A percentile compares a stretch with the other conserved stretches of the same genome.
These are phyloP conservation scores for Amaranthus hypochondriacus DNA, from an alignment of 148 eudicot genomes.

Conservation along the genomic window DNA sequence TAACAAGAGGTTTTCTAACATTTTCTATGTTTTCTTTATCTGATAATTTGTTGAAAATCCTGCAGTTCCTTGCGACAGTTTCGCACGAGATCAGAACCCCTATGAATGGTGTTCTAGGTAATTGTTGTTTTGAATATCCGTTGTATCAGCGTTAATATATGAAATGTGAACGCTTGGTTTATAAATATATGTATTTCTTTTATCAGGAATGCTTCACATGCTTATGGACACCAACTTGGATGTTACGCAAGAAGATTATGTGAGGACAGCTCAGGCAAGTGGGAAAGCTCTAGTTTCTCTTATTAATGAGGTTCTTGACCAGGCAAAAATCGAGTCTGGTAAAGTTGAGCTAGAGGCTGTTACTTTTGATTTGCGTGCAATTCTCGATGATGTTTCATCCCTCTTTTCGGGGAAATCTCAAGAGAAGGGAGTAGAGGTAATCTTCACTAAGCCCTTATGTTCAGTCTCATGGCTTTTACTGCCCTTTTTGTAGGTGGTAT, in stretches of 20 bases:
- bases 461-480: no score
- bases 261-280: constrained; percentile 90
- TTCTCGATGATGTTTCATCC: constrained; percentile 83
- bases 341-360: constrained; percentile 90
- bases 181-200: neutral
- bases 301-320: constrained; percentile 94
- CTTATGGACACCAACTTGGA: constrained; percentile 88
- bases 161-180: neutral
- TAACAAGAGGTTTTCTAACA: neutral
- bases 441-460: neutral
- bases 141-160: neutral
- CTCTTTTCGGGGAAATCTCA: constrained; percentile 94
- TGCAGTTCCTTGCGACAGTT: constrained; percentile 97
- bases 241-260: constrained; percentile 93
- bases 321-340: constrained; percentile 95
- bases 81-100: constrained; percentile 99
- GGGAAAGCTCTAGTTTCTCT: constrained; percentile 94
- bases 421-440: constrained; percentile 95
- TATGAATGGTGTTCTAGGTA: constrained; percentile 97
- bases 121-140: constrained; percentile 10
- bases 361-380: constrained; percentile 71
- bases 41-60: constrained; percentile 8
- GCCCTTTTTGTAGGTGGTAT: no score
- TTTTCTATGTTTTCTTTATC: neutral
- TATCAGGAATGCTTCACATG: constrained; percentile 93